phyloP scores from a whole-genome alignment of 192 early-diverging fungal genomes.

The Phlyctochytrium planicorne region DNA sequence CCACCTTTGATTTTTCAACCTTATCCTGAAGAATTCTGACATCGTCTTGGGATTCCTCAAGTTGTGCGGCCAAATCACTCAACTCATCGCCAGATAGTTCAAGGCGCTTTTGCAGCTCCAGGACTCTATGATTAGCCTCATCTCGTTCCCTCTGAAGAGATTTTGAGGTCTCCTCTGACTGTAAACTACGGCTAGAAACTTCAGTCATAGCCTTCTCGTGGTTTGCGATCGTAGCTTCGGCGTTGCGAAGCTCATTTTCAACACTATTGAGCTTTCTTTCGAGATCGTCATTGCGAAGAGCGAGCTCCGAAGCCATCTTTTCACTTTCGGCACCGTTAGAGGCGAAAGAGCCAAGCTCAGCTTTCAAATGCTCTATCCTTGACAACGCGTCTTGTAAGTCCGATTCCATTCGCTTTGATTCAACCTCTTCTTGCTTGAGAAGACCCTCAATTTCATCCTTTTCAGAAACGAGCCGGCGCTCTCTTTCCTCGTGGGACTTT shows the following conservation, averaged over 20 bases:
- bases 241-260: neutral
- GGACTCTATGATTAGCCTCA: neutral
- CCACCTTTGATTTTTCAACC: neutral
- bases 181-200: too few relatives aligned
- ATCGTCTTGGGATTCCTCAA: neutral
- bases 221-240: neutral
- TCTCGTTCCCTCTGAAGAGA: too few relatives aligned
- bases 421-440: neutral
- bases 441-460: neutral
- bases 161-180: neutral
- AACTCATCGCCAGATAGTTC: neutral
- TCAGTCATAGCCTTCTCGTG: neutral
- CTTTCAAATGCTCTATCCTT: neutral
- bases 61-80: neutral
- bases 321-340: neutral
- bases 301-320: neutral
- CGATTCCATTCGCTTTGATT: neutral
- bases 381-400: neutral
- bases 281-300: neutral
- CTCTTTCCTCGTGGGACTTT: neutral
- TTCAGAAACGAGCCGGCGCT: neutral
- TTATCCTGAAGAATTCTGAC: neutral
- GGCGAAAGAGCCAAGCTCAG: neutral
- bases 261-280: neutral
- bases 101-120: constrained; percentile 3